A percentile compares a stretch with the other conserved stretches of the same genome.
These are phyloP conservation scores for Isatis tinctoria DNA, from an alignment of 345 rosid species.

Conservation along the genomic window DNA sequence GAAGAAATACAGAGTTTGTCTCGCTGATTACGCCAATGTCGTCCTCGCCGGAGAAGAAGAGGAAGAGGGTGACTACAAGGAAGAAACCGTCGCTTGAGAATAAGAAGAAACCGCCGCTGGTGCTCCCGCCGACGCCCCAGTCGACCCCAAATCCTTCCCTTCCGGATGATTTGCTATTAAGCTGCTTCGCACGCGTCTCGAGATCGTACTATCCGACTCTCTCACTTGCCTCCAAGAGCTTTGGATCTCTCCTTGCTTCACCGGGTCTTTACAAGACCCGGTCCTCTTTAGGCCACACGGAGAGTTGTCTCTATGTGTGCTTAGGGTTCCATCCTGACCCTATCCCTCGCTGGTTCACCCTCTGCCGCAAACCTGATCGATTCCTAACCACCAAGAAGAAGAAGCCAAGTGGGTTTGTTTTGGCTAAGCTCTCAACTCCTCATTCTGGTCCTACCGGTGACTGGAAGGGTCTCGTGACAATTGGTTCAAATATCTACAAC, in stretches of 20 bases:
- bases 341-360: constrained; percentile 42
- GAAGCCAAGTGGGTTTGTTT: background rate
- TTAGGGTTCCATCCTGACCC: constrained; percentile 37
- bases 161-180: constrained; percentile 58
- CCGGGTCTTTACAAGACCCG: constrained; percentile 53
- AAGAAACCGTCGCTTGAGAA: background rate
- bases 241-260: constrained; percentile 48
- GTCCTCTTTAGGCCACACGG: constrained; percentile 17
- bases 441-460: constrained; percentile 27
- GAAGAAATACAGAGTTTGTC: no score
- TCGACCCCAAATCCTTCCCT: constrained; percentile 14
- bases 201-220: constrained; percentile 52
- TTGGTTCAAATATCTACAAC: constrained; percentile 43
- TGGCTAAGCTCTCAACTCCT: constrained; percentile 22
- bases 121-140: background rate
- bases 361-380: constrained; percentile 21
- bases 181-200: constrained; percentile 54
- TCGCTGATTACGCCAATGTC: background rate
- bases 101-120: background rate
- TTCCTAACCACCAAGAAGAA: constrained; percentile 1
- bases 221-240: constrained; percentile 51
- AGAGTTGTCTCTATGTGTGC: constrained; percentile 53
- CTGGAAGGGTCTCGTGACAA: background rate
- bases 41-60: background rate
- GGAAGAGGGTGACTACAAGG: background rate